Evolutionary conservation across 306 rosid species (phyloP), one percentile per base, ranked within the genome.

Genomic region (Cucurbita argyrosperma): DNA sequence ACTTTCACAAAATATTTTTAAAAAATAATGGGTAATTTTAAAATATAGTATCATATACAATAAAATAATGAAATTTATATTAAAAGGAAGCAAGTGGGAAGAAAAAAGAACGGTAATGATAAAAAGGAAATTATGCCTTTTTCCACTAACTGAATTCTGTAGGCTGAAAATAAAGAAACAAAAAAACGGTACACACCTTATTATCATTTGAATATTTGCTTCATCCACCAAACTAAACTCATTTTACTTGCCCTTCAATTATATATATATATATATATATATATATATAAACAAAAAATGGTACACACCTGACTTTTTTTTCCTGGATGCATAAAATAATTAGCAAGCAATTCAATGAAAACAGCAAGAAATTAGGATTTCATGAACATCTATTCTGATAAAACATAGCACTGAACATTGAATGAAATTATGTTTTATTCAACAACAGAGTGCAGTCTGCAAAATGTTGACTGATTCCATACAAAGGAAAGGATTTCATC

Each of bases 401-500:
- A 35, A 62, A 46, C 21, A 23, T 23, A 68, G n/a, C 18, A 47
- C 11, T 47, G 14, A 68, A 47, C 58, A 69, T 38, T 35, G 7
- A 54, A 67, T 21, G n/a, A 13, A 72, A 52, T 72, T 14, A 38
- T 35, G 16, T 52, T 38, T 72, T 72, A 72, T 72, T 72, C 64
- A 53, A 54, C 64, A 53, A 54, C 64, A 53, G 64, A 54, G 38
- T 54, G 62, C 64, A 39, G 18, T 72, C 64, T 42, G 49, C 76
- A 54, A 39, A 54, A 55, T 72, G 26, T 43, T 46, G 74, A 47
- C 42, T 47, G 23, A 64, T 68, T 68, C 54, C 42, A 26, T 68
- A 21, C 74, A 45, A 64, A 67, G 55, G 55, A 67, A 47, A 23
- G 74, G 74, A 47, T 49, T 49, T 69, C 74, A 69, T 69, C 74